Evolutionary conservation across 306 rosid genomes (phyloP), one percentile per base, ranked within the genome.

Genomic region (Prunus kanzakura): DNA sequence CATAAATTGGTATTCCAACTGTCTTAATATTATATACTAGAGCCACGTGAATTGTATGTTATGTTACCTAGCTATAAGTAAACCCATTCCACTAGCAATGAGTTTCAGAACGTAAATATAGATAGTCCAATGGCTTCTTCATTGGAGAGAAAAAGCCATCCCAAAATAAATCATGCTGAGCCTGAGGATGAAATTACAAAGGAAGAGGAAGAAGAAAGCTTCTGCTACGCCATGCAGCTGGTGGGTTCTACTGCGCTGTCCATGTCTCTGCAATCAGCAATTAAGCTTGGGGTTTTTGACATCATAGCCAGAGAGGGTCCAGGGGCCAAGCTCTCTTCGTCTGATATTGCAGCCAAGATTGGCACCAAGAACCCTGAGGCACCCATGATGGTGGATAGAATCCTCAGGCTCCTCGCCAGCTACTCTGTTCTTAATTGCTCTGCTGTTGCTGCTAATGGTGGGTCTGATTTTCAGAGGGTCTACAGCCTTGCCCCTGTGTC

Each of bases 271-370:
- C 74, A 85, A 41, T 49, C 82, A 1, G 88, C 80, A 5, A 38
- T 76, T 1, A 88, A 88, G 71, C 86, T 88, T 1, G 96, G 90
- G 7, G 69, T 88, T 32, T 88, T 90, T 3, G 88, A 88, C 46
- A 78, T 82, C 51, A 76, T 90, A 4, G 85, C 82, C 55, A 79
- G 79, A 54, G 86, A 79, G 1, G 91, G 91, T 2, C 67, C 70
- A 0, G 76, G 49, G 4, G 76, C 78, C 22, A 38, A 45, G 55
- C 86, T 90, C 66, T 86, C 88, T 1, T 38, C 86, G 0, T 2
- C 51, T 0, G 85, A 83, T 35, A 85, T 90, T 19, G 88, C 80
- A 4, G 29, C 77, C 0, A 41, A 82, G 20, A 35, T 87, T 54
- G 16, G 76, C 3, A 32, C 85, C 60, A 43, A 12, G 13, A 91